Percentiles rank a stretch among this genome's conserved stretches.
Conservation (phyloP, 1,139 yeast genomes). For the Debaryomyces coudertii region DNA sequence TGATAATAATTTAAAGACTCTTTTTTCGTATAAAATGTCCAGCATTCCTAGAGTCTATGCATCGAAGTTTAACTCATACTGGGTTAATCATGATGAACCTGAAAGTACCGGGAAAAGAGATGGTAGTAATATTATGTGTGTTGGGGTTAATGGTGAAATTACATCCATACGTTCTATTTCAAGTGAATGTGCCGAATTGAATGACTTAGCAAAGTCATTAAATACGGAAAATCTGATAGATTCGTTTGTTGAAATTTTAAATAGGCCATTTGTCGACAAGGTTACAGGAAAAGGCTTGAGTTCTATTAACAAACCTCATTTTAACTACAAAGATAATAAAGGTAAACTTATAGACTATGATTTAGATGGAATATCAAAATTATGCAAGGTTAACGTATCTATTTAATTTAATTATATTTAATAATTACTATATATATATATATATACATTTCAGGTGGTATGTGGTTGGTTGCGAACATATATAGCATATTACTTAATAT, state of each 20-base stretch:
- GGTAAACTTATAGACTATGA: constrained; percentile 40
- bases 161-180: constrained; percentile 26
- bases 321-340: constrained; percentile 33
- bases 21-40: constrained; percentile 29
- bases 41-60: constrained; percentile 47
- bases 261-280: constrained; percentile 40
- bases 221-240: constrained; percentile 17
- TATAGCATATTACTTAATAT: neutral
- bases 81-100: constrained; percentile 27
- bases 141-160: constrained; percentile 56
- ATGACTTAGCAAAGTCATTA: constrained; percentile 11
- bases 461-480: neutral
- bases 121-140: constrained; percentile 34
- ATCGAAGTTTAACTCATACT: constrained; percentile 34
- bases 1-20: constrained; percentile 9
- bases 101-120: neutral
- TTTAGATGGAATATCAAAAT: constrained; percentile 32
- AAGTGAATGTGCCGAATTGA: constrained; percentile 19
- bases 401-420: constrained; percentile 1
- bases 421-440: constrained; percentile 2
- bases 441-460: constrained; percentile 1
- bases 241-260: constrained; percentile 26
- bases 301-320: constrained; percentile 40
- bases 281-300: constrained; percentile 47
- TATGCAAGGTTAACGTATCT: constrained; percentile 14